A percentile compares a stretch with the other conserved stretches of the same genome.
Conservation (phyloP, 2,329 filamentous ascomycete species). For the Diaporthe amygdali region DNA sequence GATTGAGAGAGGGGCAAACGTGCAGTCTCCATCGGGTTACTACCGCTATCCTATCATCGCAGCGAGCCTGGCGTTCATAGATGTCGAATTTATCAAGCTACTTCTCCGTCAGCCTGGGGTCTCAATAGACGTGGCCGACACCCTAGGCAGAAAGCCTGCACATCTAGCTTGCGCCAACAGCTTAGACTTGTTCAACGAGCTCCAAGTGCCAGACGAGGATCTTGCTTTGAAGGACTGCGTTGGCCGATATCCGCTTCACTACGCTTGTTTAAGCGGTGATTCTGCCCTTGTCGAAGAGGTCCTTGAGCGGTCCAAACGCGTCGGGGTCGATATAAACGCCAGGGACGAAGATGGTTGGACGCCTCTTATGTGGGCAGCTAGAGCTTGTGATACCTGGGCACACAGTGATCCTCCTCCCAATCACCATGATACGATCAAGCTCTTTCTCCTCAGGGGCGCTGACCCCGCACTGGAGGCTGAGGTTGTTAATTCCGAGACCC, state of each 20-base stretch:
- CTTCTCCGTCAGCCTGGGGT: neutral
- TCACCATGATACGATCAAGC: neutral
- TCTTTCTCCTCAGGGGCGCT: neutral
- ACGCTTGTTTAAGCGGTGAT: neutral
- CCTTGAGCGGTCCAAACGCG: neutral
- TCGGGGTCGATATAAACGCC: neutral
- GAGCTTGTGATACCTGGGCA: neutral
- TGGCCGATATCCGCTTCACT: neutral
- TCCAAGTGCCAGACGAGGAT: neutral
- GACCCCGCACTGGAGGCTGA: neutral
- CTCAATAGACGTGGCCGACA: neutral
- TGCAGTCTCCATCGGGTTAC: neutral
- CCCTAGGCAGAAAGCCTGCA: neutral
- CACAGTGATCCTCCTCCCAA: neutral
- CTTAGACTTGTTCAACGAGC: neutral
- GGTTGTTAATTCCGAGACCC: neutral
- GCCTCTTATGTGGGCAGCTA: neutral
- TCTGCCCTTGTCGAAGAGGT: neutral
- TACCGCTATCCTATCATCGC: neutral
- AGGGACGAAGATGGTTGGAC: slow-evolving; percentile 4
- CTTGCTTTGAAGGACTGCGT: neutral
- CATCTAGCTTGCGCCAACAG: neutral
- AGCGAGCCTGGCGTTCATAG: neutral
- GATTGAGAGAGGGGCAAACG: neutral
- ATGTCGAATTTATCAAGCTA: neutral